Percentiles rank a stretch among this genome's conserved stretches.
Evolutionary conservation across 176 grass and related monocot species (phyloP).

Genomic region (Triticum aestivum): DNA sequence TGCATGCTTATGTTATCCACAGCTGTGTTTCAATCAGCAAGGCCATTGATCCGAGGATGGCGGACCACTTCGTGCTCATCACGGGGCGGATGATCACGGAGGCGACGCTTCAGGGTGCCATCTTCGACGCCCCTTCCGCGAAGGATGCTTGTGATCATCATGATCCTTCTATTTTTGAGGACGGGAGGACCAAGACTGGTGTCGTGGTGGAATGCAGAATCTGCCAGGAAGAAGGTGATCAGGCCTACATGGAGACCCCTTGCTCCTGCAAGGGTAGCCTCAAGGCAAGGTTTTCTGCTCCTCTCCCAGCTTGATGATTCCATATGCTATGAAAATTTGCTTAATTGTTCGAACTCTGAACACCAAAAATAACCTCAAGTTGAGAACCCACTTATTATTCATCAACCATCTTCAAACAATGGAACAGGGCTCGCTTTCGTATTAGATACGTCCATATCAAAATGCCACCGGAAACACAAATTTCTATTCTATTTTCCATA

Average conservation of each 20-base stretch:
- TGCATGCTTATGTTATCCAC: neutral
- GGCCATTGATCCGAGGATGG: constrained; percentile 39
- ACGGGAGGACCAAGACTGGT: constrained; percentile 17
- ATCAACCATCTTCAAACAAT: neutral
- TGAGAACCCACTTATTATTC: neutral
- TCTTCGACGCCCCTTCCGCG: constrained; percentile 3
- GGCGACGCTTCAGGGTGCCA: constrained; percentile 52
- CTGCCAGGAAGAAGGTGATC: constrained; percentile 76
- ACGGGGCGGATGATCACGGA: constrained; percentile 71
- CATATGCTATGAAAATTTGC: neutral
- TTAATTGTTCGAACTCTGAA: neutral
- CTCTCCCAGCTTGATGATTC: neutral
- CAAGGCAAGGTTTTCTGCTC: constrained; percentile 41
- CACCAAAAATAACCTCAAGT: neutral
- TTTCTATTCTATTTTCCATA: neutral
- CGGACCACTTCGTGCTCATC: constrained; percentile 75
- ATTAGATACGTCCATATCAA: neutral
- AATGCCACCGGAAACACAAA: neutral
- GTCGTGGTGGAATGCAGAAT: constrained; percentile 74
- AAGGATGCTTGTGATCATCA: neutral
- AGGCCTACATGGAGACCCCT: constrained; percentile 67
- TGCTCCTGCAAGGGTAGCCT: constrained; percentile 88
- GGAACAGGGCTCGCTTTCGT: neutral
- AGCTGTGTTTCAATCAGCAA: neutral
- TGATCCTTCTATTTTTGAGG: constrained; percentile 19